Evolutionary conservation across 345 rosid genomes (phyloP), one percentile per base, ranked within the genome.

Genomic region (Linum trigynum): DNA sequence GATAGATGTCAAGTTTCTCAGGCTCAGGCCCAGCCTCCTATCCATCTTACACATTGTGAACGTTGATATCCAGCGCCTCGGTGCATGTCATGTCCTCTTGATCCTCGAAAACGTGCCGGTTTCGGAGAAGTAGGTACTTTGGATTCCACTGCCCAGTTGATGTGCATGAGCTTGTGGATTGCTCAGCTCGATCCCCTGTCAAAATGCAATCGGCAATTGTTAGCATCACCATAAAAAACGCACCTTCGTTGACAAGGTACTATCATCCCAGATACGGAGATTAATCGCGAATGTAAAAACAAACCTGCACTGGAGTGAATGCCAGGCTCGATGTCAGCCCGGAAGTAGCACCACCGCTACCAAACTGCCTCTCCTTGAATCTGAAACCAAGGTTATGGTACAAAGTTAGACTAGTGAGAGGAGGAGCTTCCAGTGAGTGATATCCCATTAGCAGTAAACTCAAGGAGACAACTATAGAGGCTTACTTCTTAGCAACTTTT

Each of bases 291-390:
- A 65, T 66, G 57, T 70, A 39, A 38, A n/a, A n/a, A 64, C 48
- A 65, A 72, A 94, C 97, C 95, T 90, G 97, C 59, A 90, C 96
- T 32, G 99, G 95, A 8, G 99, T 94, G 71, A 94, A 94, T 40
- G 97, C 96, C 67, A 90, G 76, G 75, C 99, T 90, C 39, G 96
- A 90, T 0, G 99, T 88, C 77, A 88, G 74, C 40, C 97, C 96
- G 45, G 97, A 92, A 57, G 98, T 86, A 62, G 89, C 86, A 62
- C 97, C 96, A 57, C 97, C 86, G 75, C 92, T 86, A 69, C 96
- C 83, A 71, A 76, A 85, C 0, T 32, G 43, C 78, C 82, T 86
- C 77, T 86, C 99, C 86, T 94, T 90, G 72, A 92, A 89, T 85
- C 99, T 90, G 80, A 40, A 69, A 65, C n/a, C 69, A 38, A 69